Evolutionary conservation across 257 asterid species (phyloP), one percentile per base, ranked within the genome.

Genomic region (Gardenia jasminoides): DNA sequence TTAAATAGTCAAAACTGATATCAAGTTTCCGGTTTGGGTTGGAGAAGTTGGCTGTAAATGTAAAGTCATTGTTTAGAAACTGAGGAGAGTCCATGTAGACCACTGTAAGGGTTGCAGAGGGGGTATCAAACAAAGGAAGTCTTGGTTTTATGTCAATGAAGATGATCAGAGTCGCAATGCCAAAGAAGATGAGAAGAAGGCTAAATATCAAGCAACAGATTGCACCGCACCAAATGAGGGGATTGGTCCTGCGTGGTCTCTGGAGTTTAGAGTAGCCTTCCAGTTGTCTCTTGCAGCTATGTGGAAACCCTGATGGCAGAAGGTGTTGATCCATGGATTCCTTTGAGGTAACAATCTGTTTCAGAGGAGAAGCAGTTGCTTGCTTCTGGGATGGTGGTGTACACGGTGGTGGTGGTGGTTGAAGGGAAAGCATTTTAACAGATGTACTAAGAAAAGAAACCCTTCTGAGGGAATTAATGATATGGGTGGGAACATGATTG

Each of bases 21-120:
- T 83, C 82, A 81, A 96, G 78, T 74, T 89, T 96, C 86, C 83
- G 83, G 72, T 93, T 96, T 4, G 98, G 98, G 82, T 96, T 96
- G 5, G 98, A 86, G 71, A 96, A 86, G 74, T 96, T 96, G 5
- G 96, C 97, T 20, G 89, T 80, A 31, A 96, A 86, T 44, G 89
- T 84, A 43, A 90, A 77, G 11, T 96, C 97, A 1, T 88, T 89
- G 19, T 88, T 88, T 62, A 92, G 78, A 52, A 81, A 87, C 80
- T 87, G 82, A 0, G 92, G 93, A 2, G 91, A 84, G 48, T 86
- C 85, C 39, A 91, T 73, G 81, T 86, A 90, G 86, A 87, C 76
- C 43, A 89, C 85, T 10, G 80, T 78, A 19, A 92, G 84, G 77
- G 84, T 90, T 5, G 97, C 97, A 7, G 83, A 82, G 4, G 97